These are phyloP conservation scores for Gorgonomyces haynaldii DNA, from an alignment of 192 early-diverging fungal genomes.

Conservation along the genomic window DNA sequence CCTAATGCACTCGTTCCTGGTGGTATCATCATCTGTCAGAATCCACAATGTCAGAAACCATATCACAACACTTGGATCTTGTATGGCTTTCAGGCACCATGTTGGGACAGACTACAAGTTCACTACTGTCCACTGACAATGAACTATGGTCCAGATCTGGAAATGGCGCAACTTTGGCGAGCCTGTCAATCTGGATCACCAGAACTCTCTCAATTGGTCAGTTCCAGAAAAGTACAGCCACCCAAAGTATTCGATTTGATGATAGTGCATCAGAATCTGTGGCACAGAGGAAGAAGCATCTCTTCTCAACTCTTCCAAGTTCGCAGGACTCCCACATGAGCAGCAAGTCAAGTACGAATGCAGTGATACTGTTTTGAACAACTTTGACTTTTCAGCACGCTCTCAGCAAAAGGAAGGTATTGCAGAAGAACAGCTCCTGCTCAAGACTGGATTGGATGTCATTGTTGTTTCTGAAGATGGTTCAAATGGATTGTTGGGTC, in stretches of 20 bases:
- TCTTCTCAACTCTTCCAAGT: neutral
- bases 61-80: conserved; percentile 5
- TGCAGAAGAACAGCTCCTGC: neutral
- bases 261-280: conserved; percentile 2
- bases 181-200: neutral
- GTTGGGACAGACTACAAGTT: conserved; percentile 3
- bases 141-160: conserved; percentile 1
- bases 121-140: neutral
- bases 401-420: conserved; percentile 6
- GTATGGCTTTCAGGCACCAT: neutral
- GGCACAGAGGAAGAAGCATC: neutral
- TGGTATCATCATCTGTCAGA: conserved; percentile 1
- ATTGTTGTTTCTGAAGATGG: neutral
- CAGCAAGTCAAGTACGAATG: conserved; percentile 6
- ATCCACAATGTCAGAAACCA: neutral
- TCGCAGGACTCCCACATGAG: neutral
- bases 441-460: neutral
- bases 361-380: conserved; percentile 9
- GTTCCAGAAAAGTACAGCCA: neutral
- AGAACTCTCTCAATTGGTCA: neutral
- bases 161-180: neutral
- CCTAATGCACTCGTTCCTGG: neutral
- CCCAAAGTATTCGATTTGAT: neutral
- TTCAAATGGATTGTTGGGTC: neutral
- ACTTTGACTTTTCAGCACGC: conserved; percentile 8